These are phyloP conservation scores for Paecilomyces fulvus DNA, from an alignment of 2,329 filamentous ascomycete species.

Conservation along the genomic window DNA sequence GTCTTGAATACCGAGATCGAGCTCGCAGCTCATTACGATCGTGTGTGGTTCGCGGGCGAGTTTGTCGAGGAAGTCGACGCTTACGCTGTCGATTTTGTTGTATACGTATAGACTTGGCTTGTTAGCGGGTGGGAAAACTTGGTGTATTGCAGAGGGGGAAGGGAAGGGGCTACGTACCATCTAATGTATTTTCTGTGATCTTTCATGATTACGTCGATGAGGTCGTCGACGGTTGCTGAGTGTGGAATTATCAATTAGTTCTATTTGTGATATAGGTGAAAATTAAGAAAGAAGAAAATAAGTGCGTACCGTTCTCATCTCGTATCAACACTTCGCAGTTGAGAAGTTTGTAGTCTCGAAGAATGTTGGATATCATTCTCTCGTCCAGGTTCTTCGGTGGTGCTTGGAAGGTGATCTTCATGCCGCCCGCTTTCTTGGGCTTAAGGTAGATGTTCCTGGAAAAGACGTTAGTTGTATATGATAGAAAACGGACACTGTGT, in stretches of 20 bases:
- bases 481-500: neutral
- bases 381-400: constrained; percentile 90
- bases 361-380: constrained; percentile 96
- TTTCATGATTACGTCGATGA: constrained; percentile 99
- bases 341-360: constrained; percentile 96
- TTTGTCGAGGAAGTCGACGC: constrained; percentile 84
- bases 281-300: neutral
- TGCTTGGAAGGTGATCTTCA: constrained; percentile 94
- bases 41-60: constrained; percentile 89
- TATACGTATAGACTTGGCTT: constrained; percentile 77
- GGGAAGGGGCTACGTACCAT: constrained; percentile 35
- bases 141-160: too few relatives aligned
- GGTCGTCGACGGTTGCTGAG: constrained; percentile 83
- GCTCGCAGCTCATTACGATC: constrained; percentile 94
- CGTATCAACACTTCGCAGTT: constrained; percentile 95
- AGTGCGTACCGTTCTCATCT: constrained; percentile 65
- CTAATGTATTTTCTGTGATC: constrained; percentile 96
- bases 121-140: neutral
- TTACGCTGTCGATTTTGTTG: constrained; percentile 98
- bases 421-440: constrained; percentile 86
- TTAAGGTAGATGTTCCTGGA: constrained; percentile 92
- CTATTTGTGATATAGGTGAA: constrained; percentile 3
- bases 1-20: constrained; percentile 85
- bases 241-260: constrained; percentile 3
- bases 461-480: neutral